These are phyloP conservation scores for Aspergillus versicolor DNA, from an alignment of 2,329 filamentous ascomycete genomes.

Conservation along the genomic window DNA sequence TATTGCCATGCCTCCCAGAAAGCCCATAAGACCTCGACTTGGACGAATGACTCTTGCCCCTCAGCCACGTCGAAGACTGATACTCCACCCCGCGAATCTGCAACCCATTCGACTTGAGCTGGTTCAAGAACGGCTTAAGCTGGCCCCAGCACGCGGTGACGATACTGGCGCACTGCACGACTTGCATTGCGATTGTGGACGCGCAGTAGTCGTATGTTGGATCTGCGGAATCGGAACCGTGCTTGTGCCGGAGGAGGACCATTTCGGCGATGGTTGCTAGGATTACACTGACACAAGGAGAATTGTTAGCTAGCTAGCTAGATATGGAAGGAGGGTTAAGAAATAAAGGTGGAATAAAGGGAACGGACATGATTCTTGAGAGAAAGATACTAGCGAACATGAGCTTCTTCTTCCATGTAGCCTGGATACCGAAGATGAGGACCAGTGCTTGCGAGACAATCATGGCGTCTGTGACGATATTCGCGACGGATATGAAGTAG, in stretches of 20 bases:
- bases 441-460: not conserved
- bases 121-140: slow-evolving; percentile 23
- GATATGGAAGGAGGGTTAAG: too few species aligned
- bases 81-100: slow-evolving; percentile 11
- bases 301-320: too few species aligned
- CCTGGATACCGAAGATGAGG: not conserved
- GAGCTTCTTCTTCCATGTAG: not conserved
- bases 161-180: slow-evolving; percentile 24
- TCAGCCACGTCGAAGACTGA: not conserved
- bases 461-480: not conserved
- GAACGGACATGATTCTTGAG: not conserved
- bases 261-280: not conserved
- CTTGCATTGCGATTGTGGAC: not conserved
- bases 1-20: not conserved
- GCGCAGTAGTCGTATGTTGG: not conserved
- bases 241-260: not conserved
- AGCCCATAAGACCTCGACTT: not conserved
- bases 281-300: too few species aligned
- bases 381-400: not conserved
- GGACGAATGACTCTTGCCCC: not conserved
- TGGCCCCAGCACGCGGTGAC: slow-evolving; percentile 25
- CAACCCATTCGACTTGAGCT: slow-evolving; percentile 20
- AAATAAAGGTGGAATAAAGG: too few species aligned
- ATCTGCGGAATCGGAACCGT: not conserved
- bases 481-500: not conserved